Conservation (phyloP, 202 grass and related monocot species). For the Panicum virgatum region DNA sequence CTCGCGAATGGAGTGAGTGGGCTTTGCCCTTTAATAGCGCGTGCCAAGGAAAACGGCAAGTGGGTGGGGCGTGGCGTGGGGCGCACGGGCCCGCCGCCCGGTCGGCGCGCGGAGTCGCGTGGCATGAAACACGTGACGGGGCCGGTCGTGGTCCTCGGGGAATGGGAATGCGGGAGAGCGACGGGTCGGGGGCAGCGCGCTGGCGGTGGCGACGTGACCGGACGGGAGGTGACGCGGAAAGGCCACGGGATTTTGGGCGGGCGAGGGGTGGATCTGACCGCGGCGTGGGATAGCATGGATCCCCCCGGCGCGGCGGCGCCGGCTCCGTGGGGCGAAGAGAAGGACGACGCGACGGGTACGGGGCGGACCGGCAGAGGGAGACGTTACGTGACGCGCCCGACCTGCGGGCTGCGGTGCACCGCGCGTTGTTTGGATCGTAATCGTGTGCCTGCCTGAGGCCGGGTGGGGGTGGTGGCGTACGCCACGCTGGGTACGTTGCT, state of each 20-base stretch:
- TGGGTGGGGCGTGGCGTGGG: constrained; percentile 1
- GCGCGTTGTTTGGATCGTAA: too few species aligned
- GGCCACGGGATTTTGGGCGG: constrained; percentile 10
- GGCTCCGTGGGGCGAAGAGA: too few species aligned
- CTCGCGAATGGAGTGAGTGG: neutral
- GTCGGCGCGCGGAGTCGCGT: neutral
- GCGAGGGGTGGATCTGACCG: neutral
- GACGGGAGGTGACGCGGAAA: neutral
- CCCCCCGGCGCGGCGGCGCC: too few species aligned
- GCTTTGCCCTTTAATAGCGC: constrained; percentile 38
- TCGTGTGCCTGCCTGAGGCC: too few species aligned
- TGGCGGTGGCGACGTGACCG: constrained; percentile 6
- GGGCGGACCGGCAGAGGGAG: too few species aligned
- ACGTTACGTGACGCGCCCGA: too few species aligned
- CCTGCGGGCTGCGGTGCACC: too few species aligned
- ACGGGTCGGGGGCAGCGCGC: neutral
- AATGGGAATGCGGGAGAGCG: neutral
- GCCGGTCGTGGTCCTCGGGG: neutral
- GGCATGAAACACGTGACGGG: constrained; percentile 49
- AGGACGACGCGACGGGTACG: too few species aligned
- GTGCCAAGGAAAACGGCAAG: constrained; percentile 23
- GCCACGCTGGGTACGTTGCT: too few species aligned
- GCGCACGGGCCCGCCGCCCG: neutral
- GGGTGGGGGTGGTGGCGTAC: too few species aligned
- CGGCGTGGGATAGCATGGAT: neutral